Percentiles rank a stretch among this genome's conserved stretches.
These are phyloP conservation scores for Lupinus albus DNA, from an alignment of 306 rosid genomes.

Conservation along the genomic window DNA sequence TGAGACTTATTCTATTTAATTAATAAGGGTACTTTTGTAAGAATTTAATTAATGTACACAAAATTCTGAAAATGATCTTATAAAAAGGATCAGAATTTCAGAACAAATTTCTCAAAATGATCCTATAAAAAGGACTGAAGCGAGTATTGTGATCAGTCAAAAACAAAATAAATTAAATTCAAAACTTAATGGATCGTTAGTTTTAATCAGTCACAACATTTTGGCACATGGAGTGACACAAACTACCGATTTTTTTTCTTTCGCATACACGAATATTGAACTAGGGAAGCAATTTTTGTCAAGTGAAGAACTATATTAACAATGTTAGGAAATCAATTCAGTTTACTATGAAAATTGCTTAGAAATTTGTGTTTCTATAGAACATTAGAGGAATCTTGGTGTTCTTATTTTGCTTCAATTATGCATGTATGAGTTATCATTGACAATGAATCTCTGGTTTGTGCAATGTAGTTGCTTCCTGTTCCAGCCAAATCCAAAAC, in stretches of 20 bases:
- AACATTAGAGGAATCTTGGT: background rate
- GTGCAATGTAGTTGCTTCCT: slow-evolving; percentile 78
- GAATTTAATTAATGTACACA: too few species aligned
- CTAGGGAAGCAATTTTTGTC: background rate
- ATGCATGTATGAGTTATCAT: slow-evolving; percentile 25
- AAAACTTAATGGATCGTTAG: too few species aligned
- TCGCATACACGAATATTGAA: background rate
- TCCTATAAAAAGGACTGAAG: too few species aligned
- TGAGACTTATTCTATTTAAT: too few species aligned
- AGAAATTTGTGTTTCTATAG: slow-evolving; percentile 9
- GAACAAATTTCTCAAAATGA: too few species aligned
- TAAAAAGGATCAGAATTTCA: too few species aligned
- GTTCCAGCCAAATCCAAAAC: slow-evolving; percentile 71
- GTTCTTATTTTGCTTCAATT: slow-evolving; percentile 19
- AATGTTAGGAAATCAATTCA: background rate
- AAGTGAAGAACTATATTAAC: background rate
- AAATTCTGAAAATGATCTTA: too few species aligned
- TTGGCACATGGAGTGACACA: too few species aligned
- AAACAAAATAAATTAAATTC: too few species aligned
- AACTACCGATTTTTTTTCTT: background rate
- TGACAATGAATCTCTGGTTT: slow-evolving; percentile 40
- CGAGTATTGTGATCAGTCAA: too few species aligned
- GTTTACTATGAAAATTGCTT: background rate
- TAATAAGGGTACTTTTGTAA: too few species aligned
- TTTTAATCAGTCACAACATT: too few species aligned